Base-by-base conservation (phyloP, 371 early-diverging fungal genomes). In the Dinochytrium kinnereticum region DNA sequence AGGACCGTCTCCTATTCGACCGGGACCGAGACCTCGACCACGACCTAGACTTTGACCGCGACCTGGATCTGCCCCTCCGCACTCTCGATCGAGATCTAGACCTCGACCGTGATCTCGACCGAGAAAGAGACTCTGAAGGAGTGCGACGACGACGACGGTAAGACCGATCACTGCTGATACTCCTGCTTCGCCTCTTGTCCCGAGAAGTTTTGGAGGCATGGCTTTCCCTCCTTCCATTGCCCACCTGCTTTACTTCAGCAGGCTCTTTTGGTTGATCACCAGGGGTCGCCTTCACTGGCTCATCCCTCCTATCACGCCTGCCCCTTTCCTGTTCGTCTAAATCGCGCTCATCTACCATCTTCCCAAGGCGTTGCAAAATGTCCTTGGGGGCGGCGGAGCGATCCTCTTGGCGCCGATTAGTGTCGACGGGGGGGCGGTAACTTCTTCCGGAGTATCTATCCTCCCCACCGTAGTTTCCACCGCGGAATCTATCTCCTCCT, bases 41-140 rank as follows among this genome's bases (percentile, higher is more conserved):
- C 5, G 55, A 53, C n/a, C 55, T 10, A 44, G 49, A 24, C 26
- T 26, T 53, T 26, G 55, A 53, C 36, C 61, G 28, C 24, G 66
- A 66, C 49, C 66, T 66, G 2, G 66, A 64, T 7, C 64, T n/a
- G n/a, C n/a, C n/a, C n/a, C n/a, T n/a, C n/a, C n/a, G n/a, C n/a
- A n/a, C n/a, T n/a, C n/a, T 26, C 64, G 64, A 64, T 24, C 37
- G 19, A 2, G 64, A 64, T 36, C 64, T 28, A 15, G 30, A 19
- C 33, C 33, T 26, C 33, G 64, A 64, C 64, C 17, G 64, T 33
- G 64, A 66, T 28, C 66, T 37, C 24, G 66, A 66, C 40, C 66
- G 3, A 39, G 66, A 66, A 21, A 10, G 38, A 2, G 66, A 66
- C 13, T 13, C 19, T 2, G 66, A 66, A 19, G 44, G 66, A 24